Conservation (phyloP, 164 flowering plant species). For the Piper longum region DNA sequence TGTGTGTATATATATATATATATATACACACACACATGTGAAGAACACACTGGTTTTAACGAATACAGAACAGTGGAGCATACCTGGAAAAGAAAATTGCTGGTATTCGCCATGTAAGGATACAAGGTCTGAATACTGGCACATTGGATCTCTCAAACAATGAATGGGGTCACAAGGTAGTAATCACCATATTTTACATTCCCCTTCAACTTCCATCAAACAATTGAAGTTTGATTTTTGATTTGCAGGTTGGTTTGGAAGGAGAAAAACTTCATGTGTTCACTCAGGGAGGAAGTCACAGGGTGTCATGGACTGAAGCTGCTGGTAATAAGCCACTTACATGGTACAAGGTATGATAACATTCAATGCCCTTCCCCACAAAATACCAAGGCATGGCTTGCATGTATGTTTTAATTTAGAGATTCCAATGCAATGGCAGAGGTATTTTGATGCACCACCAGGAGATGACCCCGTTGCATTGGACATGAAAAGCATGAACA, state of each 20-base stretch:
- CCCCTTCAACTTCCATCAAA: neutral
- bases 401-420: too few species aligned
- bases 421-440: slow-evolving; percentile 22
- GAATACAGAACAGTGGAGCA: slow-evolving; percentile 54
- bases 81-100: slow-evolving; percentile 68
- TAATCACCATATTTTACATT: neutral
- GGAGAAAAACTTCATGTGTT: slow-evolving; percentile 44
- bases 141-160: slow-evolving; percentile 54
- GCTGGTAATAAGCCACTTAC: slow-evolving; percentile 24
- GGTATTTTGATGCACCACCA: slow-evolving; percentile 58
- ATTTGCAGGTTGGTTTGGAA: slow-evolving; percentile 41
- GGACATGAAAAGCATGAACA: slow-evolving; percentile 41
- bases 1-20: too few species aligned
- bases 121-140: slow-evolving; percentile 75
- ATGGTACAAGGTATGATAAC: slow-evolving; percentile 73
- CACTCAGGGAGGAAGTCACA: slow-evolving; percentile 42
- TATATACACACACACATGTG: too few species aligned
- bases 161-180: slow-evolving; percentile 65
- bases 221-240: neutral
- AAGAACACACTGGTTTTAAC: neutral
- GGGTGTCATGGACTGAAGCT: slow-evolving; percentile 44
- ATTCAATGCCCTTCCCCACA: too few species aligned
- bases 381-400: too few species aligned
- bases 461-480: slow-evolving; percentile 58
- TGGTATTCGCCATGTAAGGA: slow-evolving; percentile 36